These are phyloP conservation scores for Candida germanica DNA, from an alignment of 805 yeast species.

Conservation along the genomic window DNA sequence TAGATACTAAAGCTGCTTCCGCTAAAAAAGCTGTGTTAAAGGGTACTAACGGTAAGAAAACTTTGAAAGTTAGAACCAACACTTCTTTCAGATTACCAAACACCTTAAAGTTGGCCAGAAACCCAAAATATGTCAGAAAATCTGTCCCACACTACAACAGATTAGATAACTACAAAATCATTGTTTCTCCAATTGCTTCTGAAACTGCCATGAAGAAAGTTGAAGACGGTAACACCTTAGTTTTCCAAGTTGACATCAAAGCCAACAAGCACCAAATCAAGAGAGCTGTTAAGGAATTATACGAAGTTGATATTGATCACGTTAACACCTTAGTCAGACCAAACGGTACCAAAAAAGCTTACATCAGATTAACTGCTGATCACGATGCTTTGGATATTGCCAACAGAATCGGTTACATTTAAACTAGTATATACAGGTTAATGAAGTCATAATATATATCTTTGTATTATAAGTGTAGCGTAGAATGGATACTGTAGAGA, in stretches of 20 bases:
- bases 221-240: conserved; percentile 98
- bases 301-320: conserved; percentile 90
- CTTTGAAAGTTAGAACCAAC: conserved; percentile 88
- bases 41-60: conserved; percentile 91
- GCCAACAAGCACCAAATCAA: conserved; percentile 99
- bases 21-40: conserved; percentile 99
- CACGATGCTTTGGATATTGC: conserved; percentile 99
- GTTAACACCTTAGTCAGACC: conserved; percentile 98
- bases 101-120: conserved; percentile 90
- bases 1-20: conserved; percentile 77
- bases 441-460: conserved; percentile 13
- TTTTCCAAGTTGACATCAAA: conserved; percentile 95
- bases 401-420: conserved; percentile 99
- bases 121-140: conserved; percentile 94
- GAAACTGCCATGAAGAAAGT: conserved; percentile 99
- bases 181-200: conserved; percentile 92
- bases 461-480: conserved; percentile 6
- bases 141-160: conserved; percentile 97
- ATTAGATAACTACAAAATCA: conserved; percentile 91
- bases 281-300: conserved; percentile 96
- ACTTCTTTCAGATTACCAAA: conserved; percentile 97
- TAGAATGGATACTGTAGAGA: too few relatives aligned
- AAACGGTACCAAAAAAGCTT: conserved; percentile 99
- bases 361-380: conserved; percentile 97
- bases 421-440: conserved; percentile 17